These are phyloP conservation scores for Xylaria venustula DNA, from an alignment of 495 filamentous ascomycete genomes.

Conservation along the genomic window DNA sequence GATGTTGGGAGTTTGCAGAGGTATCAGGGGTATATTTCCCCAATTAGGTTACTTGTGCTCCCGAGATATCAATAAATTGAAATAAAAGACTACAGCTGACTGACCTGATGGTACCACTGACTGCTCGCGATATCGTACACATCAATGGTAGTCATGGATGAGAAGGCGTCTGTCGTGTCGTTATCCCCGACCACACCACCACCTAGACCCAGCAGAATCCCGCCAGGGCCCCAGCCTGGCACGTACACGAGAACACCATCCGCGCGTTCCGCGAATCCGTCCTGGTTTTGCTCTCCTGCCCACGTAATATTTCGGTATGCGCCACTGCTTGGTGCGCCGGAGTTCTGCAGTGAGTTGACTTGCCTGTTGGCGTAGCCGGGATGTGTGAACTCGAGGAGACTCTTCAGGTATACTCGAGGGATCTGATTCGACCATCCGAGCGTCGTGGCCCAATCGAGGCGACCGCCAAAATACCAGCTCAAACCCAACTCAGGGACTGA, in stretches of 20 bases:
- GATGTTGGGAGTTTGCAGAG: too few species aligned
- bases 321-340: conserved; percentile 54
- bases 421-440: conserved; percentile 64
- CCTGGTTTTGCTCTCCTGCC: conserved; percentile 61
- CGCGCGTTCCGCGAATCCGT: conserved; percentile 66
- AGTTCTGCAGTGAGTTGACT: conserved; percentile 47
- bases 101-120: conserved; percentile 82
- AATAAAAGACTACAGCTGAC: too few species aligned
- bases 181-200: conserved; percentile 49
- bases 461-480: conserved; percentile 76
- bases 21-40: too few species aligned
- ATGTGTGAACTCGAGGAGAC: conserved; percentile 71
- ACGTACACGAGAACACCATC: conserved; percentile 70
- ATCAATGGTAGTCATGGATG: conserved; percentile 69
- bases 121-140: conserved; percentile 75
- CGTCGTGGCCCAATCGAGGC: conserved; percentile 66
- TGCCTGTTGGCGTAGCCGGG: conserved; percentile 61
- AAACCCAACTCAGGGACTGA: conserved; percentile 64
- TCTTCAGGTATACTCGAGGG: conserved; percentile 66
- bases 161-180: conserved; percentile 54
- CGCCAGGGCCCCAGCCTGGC: conserved; percentile 67
- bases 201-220: conserved; percentile 67
- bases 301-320: conserved; percentile 69
- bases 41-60: too few species aligned
- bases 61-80: too few species aligned